Percentiles rank a stretch among this genome's conserved stretches.
Evolutionary conservation across 1,284 basidiomycete genomes (phyloP).

Genomic region (Apiotrichum veenhuisii): DNA sequence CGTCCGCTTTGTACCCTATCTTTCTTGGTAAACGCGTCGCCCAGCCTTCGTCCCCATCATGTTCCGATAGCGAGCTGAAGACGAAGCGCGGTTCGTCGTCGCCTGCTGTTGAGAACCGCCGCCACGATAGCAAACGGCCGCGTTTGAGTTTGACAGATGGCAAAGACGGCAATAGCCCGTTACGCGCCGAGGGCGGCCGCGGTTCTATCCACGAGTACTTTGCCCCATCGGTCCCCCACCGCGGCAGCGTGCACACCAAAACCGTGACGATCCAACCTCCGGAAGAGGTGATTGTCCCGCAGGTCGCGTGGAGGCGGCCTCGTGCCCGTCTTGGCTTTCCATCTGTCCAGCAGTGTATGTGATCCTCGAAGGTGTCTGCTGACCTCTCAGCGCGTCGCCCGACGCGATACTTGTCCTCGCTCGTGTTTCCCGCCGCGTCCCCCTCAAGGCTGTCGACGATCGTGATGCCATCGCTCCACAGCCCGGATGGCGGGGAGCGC

Average conservation of each 20-base stretch:
- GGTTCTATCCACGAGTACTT: not conserved
- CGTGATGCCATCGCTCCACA: constrained; percentile 35
- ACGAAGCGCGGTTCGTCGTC: not conserved
- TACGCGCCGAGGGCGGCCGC: not conserved
- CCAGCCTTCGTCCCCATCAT: not conserved
- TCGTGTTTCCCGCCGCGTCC: not conserved
- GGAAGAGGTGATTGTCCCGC: not conserved
- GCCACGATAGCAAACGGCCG: not conserved
- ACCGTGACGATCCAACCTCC: not conserved
- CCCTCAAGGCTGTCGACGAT: constrained; percentile 23
- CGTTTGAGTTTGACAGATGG: not conserved
- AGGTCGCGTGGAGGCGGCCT: not conserved
- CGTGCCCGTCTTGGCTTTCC: too few relatives aligned
- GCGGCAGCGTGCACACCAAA: not conserved
- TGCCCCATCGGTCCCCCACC: not conserved
- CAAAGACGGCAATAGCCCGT: not conserved
- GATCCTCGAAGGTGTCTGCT: not conserved
- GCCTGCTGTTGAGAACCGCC: not conserved
- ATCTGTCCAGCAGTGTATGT: too few relatives aligned
- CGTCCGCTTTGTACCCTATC: not conserved
- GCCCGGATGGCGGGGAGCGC: constrained; percentile 28
- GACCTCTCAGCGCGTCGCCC: not conserved
- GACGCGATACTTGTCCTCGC: not conserved
- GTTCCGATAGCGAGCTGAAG: not conserved
- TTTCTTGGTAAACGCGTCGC: not conserved